Evolutionary conservation across 2,329 filamentous ascomycete species (phyloP), one percentile per base, ranked within the genome.

Genomic region (Trichoderma sp.): DNA sequence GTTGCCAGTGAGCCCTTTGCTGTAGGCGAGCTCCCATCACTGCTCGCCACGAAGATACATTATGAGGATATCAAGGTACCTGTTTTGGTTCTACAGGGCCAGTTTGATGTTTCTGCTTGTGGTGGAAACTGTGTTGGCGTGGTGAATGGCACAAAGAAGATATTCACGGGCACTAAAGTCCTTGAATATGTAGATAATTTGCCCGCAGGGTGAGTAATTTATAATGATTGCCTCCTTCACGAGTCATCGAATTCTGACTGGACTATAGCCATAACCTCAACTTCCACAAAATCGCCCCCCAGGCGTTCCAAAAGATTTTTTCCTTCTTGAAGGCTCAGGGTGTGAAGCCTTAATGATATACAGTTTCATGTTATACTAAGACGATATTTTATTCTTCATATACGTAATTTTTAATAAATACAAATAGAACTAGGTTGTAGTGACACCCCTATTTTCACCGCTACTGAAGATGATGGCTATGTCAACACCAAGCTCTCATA

Each of bases 221-320:
- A 3, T 10, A n/a, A 4, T 6, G 1, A 32, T 17, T 9, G 2
- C 1, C 2, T 13, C 5, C 7, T 35, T 5, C 13, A 19, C 6
- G n/a, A 32, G 19, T 17, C 2, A 17, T 13, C 17, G 22, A 10
- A 12, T 9, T 22, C 60, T 64, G 42, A 64, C 6, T 19, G 10
- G 15, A 4, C 32, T 8, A 25, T n/a, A 64, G 60, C 19, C 60
- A 64, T 7, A 64, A 64, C 9, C 60, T 64, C 35, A 64, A 64
- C 48, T 54, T 64, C 25, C 60, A 64, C 48, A 64, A 64, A 4
- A 17, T 64, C 7, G 60, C 60, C 17, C 60, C 60, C 2, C 48
- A 64, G 2, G 60, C 48, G 13, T 64, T 64, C 25, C 60, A 64
- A 17, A 64, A 64, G n/a, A 64, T 64, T 17, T 64, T 64, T 29